A percentile compares a stretch with the other conserved stretches of the same genome.
phyloP scores from a whole-genome alignment of 495 filamentous ascomycete species.

The Choiromyces venosus region DNA sequence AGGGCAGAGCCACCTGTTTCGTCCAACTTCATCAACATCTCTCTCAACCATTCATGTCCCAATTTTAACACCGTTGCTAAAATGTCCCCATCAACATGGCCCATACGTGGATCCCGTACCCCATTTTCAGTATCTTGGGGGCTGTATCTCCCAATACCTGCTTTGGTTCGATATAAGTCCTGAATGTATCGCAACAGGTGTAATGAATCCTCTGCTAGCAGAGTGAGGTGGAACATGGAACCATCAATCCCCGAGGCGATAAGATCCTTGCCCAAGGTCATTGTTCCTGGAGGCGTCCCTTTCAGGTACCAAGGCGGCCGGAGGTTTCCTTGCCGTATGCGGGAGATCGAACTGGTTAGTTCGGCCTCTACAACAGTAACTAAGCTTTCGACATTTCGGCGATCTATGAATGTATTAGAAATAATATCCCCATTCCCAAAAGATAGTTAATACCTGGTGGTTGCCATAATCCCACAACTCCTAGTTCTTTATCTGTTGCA shows the following conservation, averaged over 20 bases:
- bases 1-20: constrained; percentile 14
- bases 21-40: constrained; percentile 19
- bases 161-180: constrained; percentile 27
- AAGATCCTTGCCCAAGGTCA: constrained; percentile 30
- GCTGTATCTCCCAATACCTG: constrained; percentile 11
- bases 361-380: constrained; percentile 38
- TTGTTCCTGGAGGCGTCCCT: constrained; percentile 29
- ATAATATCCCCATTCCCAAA: background rate
- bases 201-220: constrained; percentile 31
- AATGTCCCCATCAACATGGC: constrained; percentile 38
- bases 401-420: constrained; percentile 20
- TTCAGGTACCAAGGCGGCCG: constrained; percentile 36
- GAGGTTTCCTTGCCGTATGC: constrained; percentile 35
- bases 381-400: constrained; percentile 33
- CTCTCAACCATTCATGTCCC: constrained; percentile 33
- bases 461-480: constrained; percentile 39
- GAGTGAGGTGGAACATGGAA: constrained; percentile 39
- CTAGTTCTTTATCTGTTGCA: constrained; percentile 40
- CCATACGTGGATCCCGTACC: constrained; percentile 23
- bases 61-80: constrained; percentile 31
- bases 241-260: constrained; percentile 41
- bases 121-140: constrained; percentile 1
- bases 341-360: constrained; percentile 37
- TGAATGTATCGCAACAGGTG: constrained; percentile 34
- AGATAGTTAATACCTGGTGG: constrained; percentile 21